Evolutionary conservation across 352 stramenopile genomes (phyloP).

Genomic region (Pythium dissimile): DNA sequence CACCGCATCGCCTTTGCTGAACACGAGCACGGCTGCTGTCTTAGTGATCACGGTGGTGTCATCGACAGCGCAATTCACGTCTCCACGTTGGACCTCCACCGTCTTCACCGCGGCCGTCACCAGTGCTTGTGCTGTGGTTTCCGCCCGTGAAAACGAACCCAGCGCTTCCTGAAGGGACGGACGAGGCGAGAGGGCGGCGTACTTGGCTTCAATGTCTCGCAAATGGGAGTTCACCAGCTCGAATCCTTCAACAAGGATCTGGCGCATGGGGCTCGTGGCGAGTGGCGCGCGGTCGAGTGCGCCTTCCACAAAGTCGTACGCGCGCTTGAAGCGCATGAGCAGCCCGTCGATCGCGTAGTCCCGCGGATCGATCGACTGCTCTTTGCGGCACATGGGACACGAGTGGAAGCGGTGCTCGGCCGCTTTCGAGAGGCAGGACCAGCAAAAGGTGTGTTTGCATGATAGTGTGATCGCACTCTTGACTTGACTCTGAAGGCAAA

Average conservation of each 20-base stretch:
- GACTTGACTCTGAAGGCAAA: conserved; percentile 59
- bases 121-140: no score
- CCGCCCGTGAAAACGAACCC: no score
- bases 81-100: no score
- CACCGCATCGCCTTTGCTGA: conserved; percentile 60
- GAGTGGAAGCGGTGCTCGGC: conserved; percentile 72
- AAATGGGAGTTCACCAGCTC: conserved; percentile 51
- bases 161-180: conserved; percentile 14
- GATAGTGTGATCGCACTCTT: conserved; percentile 71
- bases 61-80: no score
- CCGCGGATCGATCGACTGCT: conserved; percentile 70
- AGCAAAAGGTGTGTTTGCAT: conserved; percentile 78
- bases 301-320: conserved; percentile 60
- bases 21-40: no score
- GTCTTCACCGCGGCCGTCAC: neutral
- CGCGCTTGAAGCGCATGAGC: conserved; percentile 71
- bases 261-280: conserved; percentile 55
- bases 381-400: conserved; percentile 64
- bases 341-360: conserved; percentile 81
- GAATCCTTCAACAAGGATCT: conserved; percentile 66
- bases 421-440: conserved; percentile 72
- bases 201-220: conserved; percentile 48
- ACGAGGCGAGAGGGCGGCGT: conserved; percentile 49
- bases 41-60: no score
- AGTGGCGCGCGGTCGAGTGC: conserved; percentile 46